Evolutionary conservation across 345 rosid genomes (phyloP), one percentile per base, ranked within the genome.

Genomic region (Corchorus capsularis): DNA sequence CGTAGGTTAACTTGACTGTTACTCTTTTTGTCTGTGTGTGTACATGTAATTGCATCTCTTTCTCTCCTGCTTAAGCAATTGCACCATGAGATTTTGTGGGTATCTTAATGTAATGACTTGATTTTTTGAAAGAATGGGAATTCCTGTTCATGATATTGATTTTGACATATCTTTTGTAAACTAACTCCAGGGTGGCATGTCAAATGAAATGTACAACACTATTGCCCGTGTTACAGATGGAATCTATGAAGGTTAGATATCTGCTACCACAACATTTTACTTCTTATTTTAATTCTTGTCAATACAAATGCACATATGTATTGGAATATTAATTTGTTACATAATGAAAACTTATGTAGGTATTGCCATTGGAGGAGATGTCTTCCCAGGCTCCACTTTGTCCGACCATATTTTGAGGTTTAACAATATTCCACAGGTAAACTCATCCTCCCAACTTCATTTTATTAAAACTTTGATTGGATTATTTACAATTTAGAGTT

Each of bases 301-400:
- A 57, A 54, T 63, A 46, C 46, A 47, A 68, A 46, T 70, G 22
- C 43, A 19, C 64, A 79, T 82, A 65, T 54, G 59, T 69, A 55
- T 17, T 46, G n/a, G 12, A 67, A 39, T 63, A 15, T 20, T 57
- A 22, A 74, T 37, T 16, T 60, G 20, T 37, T 79, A 8, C 46
- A 8, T 75, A 71, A 73, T 79, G 78, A 68, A 50, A 77, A 85
- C 78, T 80, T 37, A 27, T 63, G 20, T 55, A 95, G 99, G 99
- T 75, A 92, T 95, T 83, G 99, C 98, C 65, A 95, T 93, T 78
- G 98, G 97, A 82, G 99, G 99, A 78, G 99, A 95, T 85, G 99
- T 93, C 74, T 95, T 93, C 88, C 98, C 98, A 0, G 97, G 97
- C 54, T 95, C 99, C 49, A 95, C 99, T 34, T 89, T 95, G 63